Conservation (phyloP, 345 rosid genomes). For the Hypericum androsaemum region DNA sequence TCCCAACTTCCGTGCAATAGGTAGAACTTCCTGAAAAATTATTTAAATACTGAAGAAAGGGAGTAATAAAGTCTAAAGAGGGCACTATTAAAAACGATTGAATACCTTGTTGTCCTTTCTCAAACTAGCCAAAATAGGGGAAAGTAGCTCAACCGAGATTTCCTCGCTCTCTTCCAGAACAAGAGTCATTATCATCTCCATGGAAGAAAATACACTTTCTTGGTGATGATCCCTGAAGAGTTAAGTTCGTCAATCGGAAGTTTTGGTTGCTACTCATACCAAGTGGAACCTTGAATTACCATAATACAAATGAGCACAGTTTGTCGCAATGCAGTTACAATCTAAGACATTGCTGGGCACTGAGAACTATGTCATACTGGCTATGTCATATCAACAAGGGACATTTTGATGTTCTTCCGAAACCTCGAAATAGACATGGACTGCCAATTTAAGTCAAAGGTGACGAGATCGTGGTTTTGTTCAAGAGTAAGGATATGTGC, state of each 20-base stretch:
- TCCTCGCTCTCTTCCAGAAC: constrained; percentile 97
- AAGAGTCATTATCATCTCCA: constrained; percentile 87
- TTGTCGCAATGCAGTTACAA: too few species aligned
- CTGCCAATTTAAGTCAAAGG: too few species aligned
- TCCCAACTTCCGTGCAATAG: constrained; percentile 56
- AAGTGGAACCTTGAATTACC: too few species aligned
- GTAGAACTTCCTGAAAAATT: constrained; percentile 45
- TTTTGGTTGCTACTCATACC: too few species aligned
- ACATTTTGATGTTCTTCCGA: too few species aligned
- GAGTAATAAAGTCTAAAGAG: not conserved
- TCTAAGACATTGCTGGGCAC: too few species aligned
- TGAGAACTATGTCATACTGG: too few species aligned
- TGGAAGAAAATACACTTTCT: constrained; percentile 57
- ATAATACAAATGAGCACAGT: too few species aligned
- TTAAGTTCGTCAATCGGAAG: not conserved
- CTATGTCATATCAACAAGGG: too few species aligned
- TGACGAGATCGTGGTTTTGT: too few species aligned
- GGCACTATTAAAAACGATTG: not conserved
- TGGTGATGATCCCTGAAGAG: constrained; percentile 66
- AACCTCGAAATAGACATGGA: too few species aligned
- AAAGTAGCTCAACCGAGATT: constrained; percentile 54
- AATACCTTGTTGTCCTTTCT: constrained; percentile 67
- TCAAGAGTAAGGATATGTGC: too few species aligned
- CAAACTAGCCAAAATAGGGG: constrained; percentile 49
- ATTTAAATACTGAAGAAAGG: constrained; percentile 3